These are phyloP conservation scores for Cyclaneusma minus DNA, from an alignment of 2,329 filamentous ascomycete species.

Conservation along the genomic window DNA sequence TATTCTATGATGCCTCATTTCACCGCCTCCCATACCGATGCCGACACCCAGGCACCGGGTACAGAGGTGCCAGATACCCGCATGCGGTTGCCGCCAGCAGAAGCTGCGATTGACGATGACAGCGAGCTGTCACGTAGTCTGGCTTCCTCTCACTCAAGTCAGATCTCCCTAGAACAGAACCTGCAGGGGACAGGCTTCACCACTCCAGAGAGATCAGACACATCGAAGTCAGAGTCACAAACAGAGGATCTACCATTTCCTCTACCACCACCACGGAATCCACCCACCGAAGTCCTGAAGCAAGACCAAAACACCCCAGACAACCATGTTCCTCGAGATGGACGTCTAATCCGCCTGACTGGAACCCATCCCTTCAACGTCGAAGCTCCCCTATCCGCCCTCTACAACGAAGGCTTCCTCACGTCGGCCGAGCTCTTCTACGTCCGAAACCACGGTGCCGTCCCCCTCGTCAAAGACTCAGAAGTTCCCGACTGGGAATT, in stretches of 20 bases:
- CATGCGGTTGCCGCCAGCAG: conserved; percentile 11
- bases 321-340: conserved; percentile 62
- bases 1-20: too few species aligned
- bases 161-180: too few species aligned
- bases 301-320: conserved; percentile 76
- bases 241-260: conserved; percentile 27
- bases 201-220: too few species aligned
- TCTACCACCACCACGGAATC: conserved; percentile 48
- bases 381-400: conserved; percentile 63
- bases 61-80: conserved; percentile 2
- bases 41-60: conserved; percentile 1
- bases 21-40: too few species aligned
- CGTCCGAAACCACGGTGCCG: conserved; percentile 77
- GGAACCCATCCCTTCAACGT: conserved; percentile 86
- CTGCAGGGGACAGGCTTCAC: too few species aligned
- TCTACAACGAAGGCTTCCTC: conserved; percentile 71
- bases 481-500: conserved; percentile 70
- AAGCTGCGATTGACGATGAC: too few species aligned
- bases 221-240: too few species aligned
- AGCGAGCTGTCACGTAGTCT: too few species aligned
- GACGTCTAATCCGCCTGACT: conserved; percentile 70
- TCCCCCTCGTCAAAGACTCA: conserved; percentile 58
- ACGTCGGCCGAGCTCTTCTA: conserved; percentile 83
- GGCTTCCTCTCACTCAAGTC: too few species aligned
- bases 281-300: conserved; percentile 46